phyloP scores from a whole-genome alignment of 2,329 filamentous ascomycete genomes.

The Exserohilum turcica region DNA sequence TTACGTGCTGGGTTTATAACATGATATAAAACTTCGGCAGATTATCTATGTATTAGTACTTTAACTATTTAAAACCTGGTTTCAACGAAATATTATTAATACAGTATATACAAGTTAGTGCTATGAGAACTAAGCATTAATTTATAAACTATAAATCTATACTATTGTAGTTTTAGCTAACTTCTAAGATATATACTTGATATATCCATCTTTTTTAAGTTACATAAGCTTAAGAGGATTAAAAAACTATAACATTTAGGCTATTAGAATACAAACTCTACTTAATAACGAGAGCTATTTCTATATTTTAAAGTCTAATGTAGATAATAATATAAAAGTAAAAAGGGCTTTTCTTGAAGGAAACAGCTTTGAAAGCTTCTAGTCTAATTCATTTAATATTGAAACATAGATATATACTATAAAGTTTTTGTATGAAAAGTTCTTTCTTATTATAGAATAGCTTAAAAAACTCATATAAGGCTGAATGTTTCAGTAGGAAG shows the following conservation, averaged over 20 bases:
- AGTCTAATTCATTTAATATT: background rate
- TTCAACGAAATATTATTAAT: too few relatives aligned
- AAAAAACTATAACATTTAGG: background rate
- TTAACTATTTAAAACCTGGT: too few relatives aligned
- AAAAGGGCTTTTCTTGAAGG: background rate
- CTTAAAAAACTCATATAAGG: background rate
- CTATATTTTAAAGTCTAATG: background rate
- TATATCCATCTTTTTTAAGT: too few relatives aligned
- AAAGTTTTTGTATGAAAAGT: background rate
- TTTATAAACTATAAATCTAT: too few relatives aligned
- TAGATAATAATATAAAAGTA: background rate
- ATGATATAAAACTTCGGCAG: too few relatives aligned
- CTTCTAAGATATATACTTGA: too few relatives aligned
- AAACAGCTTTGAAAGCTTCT: background rate
- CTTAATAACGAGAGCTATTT: background rate
- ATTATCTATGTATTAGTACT: too few relatives aligned
- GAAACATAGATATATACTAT: background rate
- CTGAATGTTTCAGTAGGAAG: background rate
- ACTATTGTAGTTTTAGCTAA: too few relatives aligned
- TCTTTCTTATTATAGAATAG: background rate
- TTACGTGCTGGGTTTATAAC: too few relatives aligned
- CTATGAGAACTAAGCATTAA: too few relatives aligned
- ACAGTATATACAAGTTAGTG: too few relatives aligned
- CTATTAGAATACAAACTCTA: background rate
- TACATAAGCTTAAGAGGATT: background rate